phyloP scores from a whole-genome alignment of 768 basidiomycete genomes.

The Leucocoprinus sp. region DNA sequence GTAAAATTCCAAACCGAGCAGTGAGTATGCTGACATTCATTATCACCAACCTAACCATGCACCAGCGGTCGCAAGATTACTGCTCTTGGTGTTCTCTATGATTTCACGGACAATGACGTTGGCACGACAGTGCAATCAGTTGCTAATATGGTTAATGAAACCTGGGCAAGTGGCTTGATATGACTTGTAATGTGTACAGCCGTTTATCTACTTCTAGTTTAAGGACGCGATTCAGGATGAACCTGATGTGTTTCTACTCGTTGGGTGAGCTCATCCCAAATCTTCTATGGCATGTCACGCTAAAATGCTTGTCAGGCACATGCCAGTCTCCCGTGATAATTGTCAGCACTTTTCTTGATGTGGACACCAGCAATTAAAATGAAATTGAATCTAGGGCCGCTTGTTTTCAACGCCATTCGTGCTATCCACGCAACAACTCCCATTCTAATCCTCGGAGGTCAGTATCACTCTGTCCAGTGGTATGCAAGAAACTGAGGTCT shows the following conservation, averaged over 20 bases:
- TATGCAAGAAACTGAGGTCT: not conserved
- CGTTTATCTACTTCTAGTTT: constrained; percentile 41
- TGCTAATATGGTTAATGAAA: constrained; percentile 67
- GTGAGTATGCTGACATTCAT: too few relatives aligned
- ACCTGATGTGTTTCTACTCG: constrained; percentile 76
- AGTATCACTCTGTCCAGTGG: not conserved
- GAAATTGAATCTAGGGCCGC: constrained; percentile 40
- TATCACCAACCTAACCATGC: too few relatives aligned
- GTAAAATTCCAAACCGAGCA: too few relatives aligned
- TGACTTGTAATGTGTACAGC: constrained; percentile 10
- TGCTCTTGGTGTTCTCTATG: constrained; percentile 69
- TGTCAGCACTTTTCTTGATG: constrained; percentile 31
- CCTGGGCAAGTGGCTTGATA: constrained; percentile 41
- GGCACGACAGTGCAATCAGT: constrained; percentile 75
- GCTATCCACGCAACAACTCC: constrained; percentile 66
- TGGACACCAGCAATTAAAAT: not conserved
- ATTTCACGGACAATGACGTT: constrained; percentile 63
- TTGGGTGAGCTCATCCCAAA: constrained; percentile 35
- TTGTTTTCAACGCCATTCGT: constrained; percentile 68
- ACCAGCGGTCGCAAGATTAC: constrained; percentile 61
- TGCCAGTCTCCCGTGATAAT: constrained; percentile 67
- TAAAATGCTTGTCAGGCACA: too few relatives aligned
- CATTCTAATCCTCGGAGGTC: constrained; percentile 76
- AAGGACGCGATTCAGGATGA: constrained; percentile 66
- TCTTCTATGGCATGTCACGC: too few relatives aligned